Percentiles rank a stretch among this genome's conserved stretches.
Conservation (phyloP, 2,329 filamentous ascomycete genomes). For the Rhynchosporium secalis region DNA sequence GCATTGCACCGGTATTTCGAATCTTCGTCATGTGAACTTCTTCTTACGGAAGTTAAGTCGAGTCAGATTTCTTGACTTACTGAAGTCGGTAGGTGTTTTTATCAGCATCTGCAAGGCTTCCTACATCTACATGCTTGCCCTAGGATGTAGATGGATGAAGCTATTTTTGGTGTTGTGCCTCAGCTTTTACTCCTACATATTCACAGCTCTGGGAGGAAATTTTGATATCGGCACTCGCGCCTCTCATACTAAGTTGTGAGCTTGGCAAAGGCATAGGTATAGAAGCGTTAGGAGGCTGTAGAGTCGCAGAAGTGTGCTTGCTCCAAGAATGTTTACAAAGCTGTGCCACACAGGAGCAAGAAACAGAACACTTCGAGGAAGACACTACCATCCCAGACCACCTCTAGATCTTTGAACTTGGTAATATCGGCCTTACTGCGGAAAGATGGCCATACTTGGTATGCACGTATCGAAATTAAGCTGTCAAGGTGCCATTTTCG, state of each 20-base stretch:
- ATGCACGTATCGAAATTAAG: background rate
- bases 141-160: no score
- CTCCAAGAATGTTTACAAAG: background rate
- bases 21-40: background rate
- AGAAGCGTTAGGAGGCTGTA: background rate
- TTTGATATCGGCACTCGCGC: background rate
- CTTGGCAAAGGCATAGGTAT: background rate
- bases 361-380: slow-evolving; percentile 4
- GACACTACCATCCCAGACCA: slow-evolving; percentile 3
- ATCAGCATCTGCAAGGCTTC: background rate
- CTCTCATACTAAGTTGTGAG: background rate
- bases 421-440: background rate
- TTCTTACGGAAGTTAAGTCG: no score
- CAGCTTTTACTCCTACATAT: background rate
- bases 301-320: background rate
- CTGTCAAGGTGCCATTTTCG: background rate
- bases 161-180: no score
- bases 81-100: background rate
- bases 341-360: slow-evolving; percentile 3
- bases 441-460: background rate
- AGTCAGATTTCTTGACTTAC: background rate
- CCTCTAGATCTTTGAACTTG: background rate
- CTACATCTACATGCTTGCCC: no score
- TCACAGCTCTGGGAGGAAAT: background rate
- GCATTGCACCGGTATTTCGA: background rate